These are phyloP conservation scores for Musa troglodytarum DNA, from an alignment of 176 grass and related monocot genomes.

Conservation along the genomic window DNA sequence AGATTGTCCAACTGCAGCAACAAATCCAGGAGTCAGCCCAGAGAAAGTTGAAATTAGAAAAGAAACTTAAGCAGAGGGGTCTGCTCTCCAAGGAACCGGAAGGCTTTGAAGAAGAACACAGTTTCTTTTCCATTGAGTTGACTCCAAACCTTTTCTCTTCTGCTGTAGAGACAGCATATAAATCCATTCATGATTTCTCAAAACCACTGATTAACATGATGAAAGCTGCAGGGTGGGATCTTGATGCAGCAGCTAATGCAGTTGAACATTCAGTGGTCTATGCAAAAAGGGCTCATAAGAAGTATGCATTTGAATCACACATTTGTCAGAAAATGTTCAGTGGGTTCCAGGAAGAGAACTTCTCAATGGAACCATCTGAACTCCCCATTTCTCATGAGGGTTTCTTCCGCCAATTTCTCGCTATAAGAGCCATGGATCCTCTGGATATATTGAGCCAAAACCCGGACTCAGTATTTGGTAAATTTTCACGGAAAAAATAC, in stretches of 20 bases:
- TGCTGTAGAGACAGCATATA: conserved; percentile 64
- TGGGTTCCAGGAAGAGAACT: conserved; percentile 89
- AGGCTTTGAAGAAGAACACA: conserved; percentile 69
- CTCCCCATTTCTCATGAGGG: conserved; percentile 43
- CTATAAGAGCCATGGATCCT: conserved; percentile 79
- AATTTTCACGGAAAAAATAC: conserved; percentile 82
- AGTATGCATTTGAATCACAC: conserved; percentile 84
- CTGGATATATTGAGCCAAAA: conserved; percentile 90
- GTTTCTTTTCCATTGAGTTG: conserved; percentile 81
- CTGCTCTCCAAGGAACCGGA: conserved; percentile 72
- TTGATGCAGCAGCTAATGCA: conserved; percentile 75
- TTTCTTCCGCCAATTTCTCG: conserved; percentile 86
- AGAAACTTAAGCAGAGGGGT: conserved; percentile 91
- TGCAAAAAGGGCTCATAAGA: conserved; percentile 75
- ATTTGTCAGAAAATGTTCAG: conserved; percentile 85
- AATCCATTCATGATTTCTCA: conserved; percentile 92
- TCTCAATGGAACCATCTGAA: conserved; percentile 47
- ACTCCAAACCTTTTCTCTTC: conserved; percentile 80
- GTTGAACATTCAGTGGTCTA: conserved; percentile 60
- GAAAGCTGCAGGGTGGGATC: conserved; percentile 93
- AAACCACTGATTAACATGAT: conserved; percentile 99
- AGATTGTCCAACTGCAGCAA: conserved; percentile 56
- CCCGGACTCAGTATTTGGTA: conserved; percentile 72
- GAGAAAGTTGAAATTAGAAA: conserved; percentile 78
- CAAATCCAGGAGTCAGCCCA: conserved; percentile 79